These are phyloP conservation scores for Diaporthe longicolla DNA, from an alignment of 2,329 filamentous ascomycete species.

Conservation along the genomic window DNA sequence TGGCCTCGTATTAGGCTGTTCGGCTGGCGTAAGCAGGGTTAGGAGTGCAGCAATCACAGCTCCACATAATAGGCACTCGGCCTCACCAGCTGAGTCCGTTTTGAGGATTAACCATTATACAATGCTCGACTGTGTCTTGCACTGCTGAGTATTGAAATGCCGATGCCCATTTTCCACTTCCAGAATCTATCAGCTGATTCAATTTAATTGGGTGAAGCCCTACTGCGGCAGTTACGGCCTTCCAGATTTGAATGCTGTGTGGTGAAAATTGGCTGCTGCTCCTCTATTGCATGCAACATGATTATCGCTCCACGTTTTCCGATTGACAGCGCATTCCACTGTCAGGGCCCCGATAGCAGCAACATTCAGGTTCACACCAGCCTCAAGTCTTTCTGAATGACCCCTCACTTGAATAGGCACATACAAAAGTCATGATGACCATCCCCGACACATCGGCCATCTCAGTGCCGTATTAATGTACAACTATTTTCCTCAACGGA, in stretches of 20 bases:
- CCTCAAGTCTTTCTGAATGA: not conserved
- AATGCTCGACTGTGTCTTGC: not conserved
- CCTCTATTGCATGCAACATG: conserved; percentile 9
- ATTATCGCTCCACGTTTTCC: not conserved
- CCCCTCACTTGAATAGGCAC: not conserved
- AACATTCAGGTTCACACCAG: not conserved
- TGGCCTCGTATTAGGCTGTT: conserved; percentile 10
- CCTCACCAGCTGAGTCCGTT: not conserved
- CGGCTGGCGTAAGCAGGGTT: conserved; percentile 2
- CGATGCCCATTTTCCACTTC: no score
- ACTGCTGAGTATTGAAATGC: no score
- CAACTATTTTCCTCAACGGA: not conserved
- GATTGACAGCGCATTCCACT: not conserved
- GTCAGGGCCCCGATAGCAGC: not conserved
- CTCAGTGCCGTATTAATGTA: conserved; percentile 16
- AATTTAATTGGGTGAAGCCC: not conserved
- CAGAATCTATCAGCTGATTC: not conserved
- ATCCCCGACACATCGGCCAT: not conserved
- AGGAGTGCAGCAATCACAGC: not conserved
- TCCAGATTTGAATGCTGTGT: not conserved
- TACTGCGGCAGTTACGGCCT: not conserved
- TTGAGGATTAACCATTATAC: not conserved
- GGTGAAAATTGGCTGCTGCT: not conserved
- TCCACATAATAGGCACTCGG: not conserved
- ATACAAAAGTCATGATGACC: not conserved